Evolutionary conservation across 2,329 filamentous ascomycete species (phyloP), one percentile per base, ranked within the genome.

Genomic region (Chalaropsis ovoidea): DNA sequence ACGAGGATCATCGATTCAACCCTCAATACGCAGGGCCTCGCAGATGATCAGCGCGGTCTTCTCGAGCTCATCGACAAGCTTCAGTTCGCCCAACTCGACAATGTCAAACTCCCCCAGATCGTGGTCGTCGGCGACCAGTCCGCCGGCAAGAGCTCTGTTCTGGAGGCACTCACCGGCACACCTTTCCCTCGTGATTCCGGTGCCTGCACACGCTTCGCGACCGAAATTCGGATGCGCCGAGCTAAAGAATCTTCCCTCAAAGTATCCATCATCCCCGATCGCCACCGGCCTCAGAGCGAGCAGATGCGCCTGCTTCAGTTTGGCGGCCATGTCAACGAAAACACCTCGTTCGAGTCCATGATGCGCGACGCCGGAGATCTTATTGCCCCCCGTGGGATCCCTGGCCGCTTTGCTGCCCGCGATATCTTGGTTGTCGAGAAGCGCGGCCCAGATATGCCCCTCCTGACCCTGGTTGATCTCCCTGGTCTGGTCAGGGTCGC

Each of bases 71-170:
- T 85, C 66, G 80, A 82, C 67, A 79, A 79, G 65, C 76, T 85
- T n/a, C 77, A 80, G 71, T 77, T 80, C 72, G 74, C 77, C 68
- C 76, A 82, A 71, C 72, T 82, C 71, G 75, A 82, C 70, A 78
- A 80, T 71, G 75, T 81, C 69, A 77, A 79, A 60, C 76, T 85
- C 0, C 82, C 82, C 0, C 82, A 86, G 70, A 81, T 86, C 43
- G 82, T 86, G 60, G 83, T 86, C 27, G 84, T 84, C 42, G 83
- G 84, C 39, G 82, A 86, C 71, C 83, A 86, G 72, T 85, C 82
- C 1, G 80, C 82, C 5, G 84, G 84, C 22, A 86, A 86, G 72
- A 84, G 81, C 69, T 86, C 83, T 3, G 81, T 85, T 0, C 77
- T 86, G 1, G 83, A 86, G 70, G 82, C 83, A n/a, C 76, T 87